A percentile compares a stretch with the other conserved stretches of the same genome.
Evolutionary conservation across 768 basidiomycete genomes (phyloP).

Genomic region (Lactarius pseudohatsudake): DNA sequence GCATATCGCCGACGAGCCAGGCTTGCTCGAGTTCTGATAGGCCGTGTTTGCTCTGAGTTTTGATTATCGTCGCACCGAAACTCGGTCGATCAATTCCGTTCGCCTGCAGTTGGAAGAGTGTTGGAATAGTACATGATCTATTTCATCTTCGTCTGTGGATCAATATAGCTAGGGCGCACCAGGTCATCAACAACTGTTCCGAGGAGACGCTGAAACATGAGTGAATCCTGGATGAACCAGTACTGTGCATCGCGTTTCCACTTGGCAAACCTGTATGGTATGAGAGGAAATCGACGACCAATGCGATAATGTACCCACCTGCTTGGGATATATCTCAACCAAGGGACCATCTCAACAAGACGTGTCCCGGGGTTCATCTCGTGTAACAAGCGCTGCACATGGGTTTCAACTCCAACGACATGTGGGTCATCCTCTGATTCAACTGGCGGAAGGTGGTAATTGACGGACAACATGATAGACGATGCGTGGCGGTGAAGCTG

Average conservation of each 20-base stretch:
- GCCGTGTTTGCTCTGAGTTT: slow-evolving; percentile 8
- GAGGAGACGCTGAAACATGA: slow-evolving; percentile 16
- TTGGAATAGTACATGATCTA: neutral
- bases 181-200: slow-evolving; percentile 6
- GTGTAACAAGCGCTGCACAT: neutral
- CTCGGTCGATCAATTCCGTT: slow-evolving; percentile 13
- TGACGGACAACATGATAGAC: slow-evolving; percentile 1
- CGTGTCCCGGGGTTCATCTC: neutral
- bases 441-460: neutral
- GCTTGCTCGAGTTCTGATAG: slow-evolving; percentile 20
- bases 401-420: neutral
- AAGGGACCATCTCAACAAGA: neutral
- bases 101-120: neutral
- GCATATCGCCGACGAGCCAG: slow-evolving; percentile 24
- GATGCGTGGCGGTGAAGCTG: neutral
- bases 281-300: neutral
- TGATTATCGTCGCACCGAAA: slow-evolving; percentile 12
- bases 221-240: slow-evolving; percentile 17
- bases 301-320: neutral
- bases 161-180: neutral
- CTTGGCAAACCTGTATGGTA: neutral
- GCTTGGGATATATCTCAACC: neutral
- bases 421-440: neutral
- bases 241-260: slow-evolving; percentile 20
- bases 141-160: neutral